phyloP scores from a whole-genome alignment of 176 grass and related monocot species.

The Rhynchospora breviuscula region DNA sequence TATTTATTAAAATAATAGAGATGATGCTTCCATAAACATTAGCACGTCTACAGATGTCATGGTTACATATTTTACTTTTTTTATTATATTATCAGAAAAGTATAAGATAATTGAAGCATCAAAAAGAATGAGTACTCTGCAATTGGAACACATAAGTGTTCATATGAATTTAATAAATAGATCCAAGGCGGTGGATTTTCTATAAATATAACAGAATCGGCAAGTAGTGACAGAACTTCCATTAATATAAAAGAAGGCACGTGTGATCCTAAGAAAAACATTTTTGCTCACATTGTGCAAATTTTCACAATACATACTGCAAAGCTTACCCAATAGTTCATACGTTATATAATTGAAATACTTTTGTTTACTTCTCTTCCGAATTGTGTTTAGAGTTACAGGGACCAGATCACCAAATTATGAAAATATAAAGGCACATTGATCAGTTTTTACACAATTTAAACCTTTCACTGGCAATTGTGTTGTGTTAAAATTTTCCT shows the following conservation, averaged over 20 bases:
- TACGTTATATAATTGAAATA: background rate
- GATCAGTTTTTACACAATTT: background rate
- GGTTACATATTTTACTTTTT: background rate
- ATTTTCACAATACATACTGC: background rate
- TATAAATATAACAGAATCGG: background rate
- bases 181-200: background rate
- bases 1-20: background rate
- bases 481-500: background rate
- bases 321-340: background rate
- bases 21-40: constrained; percentile 12
- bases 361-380: background rate
- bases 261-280: background rate
- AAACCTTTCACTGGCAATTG: background rate
- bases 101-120: background rate
- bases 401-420: background rate
- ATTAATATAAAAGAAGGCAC: background rate
- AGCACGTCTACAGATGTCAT: constrained; percentile 1
- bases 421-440: background rate
- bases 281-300: background rate
- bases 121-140: background rate
- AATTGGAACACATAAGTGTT: background rate
- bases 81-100: background rate
- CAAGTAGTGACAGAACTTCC: background rate
- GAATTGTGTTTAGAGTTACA: background rate
- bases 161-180: background rate